These are phyloP conservation scores for Solanum chiquidenum DNA, from an alignment of 257 asterid species.

Conservation along the genomic window DNA sequence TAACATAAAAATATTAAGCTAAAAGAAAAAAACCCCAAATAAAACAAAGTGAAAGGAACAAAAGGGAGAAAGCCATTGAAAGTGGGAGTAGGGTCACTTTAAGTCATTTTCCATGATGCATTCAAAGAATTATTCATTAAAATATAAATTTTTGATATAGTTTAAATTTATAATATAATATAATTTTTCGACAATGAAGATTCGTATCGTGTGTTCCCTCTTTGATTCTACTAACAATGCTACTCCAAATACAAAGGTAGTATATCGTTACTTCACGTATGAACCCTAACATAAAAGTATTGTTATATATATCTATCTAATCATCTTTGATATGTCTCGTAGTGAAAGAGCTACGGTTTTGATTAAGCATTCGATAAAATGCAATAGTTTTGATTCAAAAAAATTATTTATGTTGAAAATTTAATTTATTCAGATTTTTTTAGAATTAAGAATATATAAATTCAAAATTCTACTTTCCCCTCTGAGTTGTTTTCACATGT, in stretches of 20 bases:
- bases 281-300: background rate
- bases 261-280: background rate
- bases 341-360: background rate
- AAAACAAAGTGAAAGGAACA: background rate
- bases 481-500: background rate
- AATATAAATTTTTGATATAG: background rate
- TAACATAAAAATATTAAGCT: background rate
- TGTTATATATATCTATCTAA: background rate
- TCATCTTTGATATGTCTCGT: background rate
- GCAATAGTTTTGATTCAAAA: background rate
- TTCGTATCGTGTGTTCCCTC: background rate
- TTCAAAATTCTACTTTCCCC: background rate
- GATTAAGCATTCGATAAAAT: background rate
- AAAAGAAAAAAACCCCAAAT: background rate
- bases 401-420: too few relatives aligned
- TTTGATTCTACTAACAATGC: background rate
- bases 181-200: background rate
- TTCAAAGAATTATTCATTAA: background rate
- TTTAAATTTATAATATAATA: background rate
- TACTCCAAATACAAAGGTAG: background rate
- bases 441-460: background rate
- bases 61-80: constrained; percentile 2
- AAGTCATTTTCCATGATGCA: background rate
- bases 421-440: background rate
- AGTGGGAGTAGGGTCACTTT: constrained; percentile 17